These are phyloP conservation scores for Xylariaceae sp. DNA, from an alignment of 2,329 filamentous ascomycete species.

Conservation along the genomic window DNA sequence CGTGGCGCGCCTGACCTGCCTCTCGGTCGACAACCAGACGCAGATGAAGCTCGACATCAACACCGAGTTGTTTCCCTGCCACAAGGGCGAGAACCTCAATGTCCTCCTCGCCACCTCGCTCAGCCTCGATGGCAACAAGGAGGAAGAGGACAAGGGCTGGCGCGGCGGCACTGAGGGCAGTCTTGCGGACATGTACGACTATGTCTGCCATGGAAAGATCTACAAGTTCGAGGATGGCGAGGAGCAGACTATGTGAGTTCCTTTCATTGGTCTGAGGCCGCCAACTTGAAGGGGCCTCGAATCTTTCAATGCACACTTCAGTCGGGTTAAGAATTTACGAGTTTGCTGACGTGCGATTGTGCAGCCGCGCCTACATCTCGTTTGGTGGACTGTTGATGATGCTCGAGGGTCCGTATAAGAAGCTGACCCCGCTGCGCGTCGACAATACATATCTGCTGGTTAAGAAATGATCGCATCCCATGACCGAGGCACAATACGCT, in stretches of 20 bases:
- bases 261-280: neutral
- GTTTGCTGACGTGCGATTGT: neutral
- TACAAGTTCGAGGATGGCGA: slow-evolving; percentile 84
- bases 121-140: slow-evolving; percentile 47
- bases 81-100: slow-evolving; percentile 70
- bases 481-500: neutral
- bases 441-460: slow-evolving; percentile 91
- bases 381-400: slow-evolving; percentile 90
- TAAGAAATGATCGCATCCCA: slow-evolving; percentile 65
- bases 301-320: too few relatives aligned
- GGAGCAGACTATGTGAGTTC: slow-evolving; percentile 77
- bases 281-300: too few relatives aligned
- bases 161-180: slow-evolving; percentile 62
- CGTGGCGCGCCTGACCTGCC: slow-evolving; percentile 78
- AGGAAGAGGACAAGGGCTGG: slow-evolving; percentile 58
- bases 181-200: slow-evolving; percentile 77
- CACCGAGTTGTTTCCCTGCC: slow-evolving; percentile 80
- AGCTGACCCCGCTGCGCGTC: slow-evolving; percentile 84
- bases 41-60: slow-evolving; percentile 89
- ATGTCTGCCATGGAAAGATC: slow-evolving; percentile 84
- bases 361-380: slow-evolving; percentile 86
- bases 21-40: slow-evolving; percentile 68
- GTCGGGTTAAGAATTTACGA: too few relatives aligned
- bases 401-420: slow-evolving; percentile 91
- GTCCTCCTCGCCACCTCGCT: slow-evolving; percentile 82